phyloP scores from a whole-genome alignment of 495 filamentous ascomycete genomes.

The Neurospora pannonica region DNA sequence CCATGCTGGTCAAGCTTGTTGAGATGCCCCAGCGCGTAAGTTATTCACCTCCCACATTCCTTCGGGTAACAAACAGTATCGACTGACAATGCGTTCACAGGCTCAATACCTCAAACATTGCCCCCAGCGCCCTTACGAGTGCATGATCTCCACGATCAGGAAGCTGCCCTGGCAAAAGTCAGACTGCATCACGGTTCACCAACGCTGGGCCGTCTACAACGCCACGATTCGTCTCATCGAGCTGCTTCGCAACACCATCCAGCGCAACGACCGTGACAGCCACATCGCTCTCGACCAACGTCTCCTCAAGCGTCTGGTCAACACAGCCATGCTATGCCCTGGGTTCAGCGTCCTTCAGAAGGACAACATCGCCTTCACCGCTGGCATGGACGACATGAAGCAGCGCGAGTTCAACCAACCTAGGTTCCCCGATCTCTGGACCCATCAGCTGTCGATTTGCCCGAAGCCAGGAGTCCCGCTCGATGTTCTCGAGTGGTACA shows the following conservation, averaged over 20 bases:
- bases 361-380: conserved; percentile 34
- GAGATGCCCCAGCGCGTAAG: conserved; percentile 59
- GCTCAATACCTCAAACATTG: conserved; percentile 55
- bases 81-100: conserved; percentile 26
- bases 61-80: neutral
- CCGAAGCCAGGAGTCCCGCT: conserved; percentile 28
- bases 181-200: conserved; percentile 51
- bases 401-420: conserved; percentile 26
- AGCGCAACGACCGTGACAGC: conserved; percentile 26
- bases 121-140: conserved; percentile 66
- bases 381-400: conserved; percentile 11
- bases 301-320: conserved; percentile 49
- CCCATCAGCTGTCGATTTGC: conserved; percentile 28
- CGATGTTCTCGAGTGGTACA: conserved; percentile 46
- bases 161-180: conserved; percentile 68
- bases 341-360: conserved; percentile 56
- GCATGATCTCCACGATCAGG: conserved; percentile 60
- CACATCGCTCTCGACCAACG: conserved; percentile 36
- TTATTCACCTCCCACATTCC: conserved; percentile 7
- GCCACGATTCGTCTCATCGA: conserved; percentile 39
- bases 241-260: conserved; percentile 10
- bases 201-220: conserved; percentile 51
- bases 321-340: conserved; percentile 49
- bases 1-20: conserved; percentile 54
- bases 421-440: conserved; percentile 29